Conservation (phyloP, 306 rosid species). For the Amphicarpaea edgeworthii region DNA sequence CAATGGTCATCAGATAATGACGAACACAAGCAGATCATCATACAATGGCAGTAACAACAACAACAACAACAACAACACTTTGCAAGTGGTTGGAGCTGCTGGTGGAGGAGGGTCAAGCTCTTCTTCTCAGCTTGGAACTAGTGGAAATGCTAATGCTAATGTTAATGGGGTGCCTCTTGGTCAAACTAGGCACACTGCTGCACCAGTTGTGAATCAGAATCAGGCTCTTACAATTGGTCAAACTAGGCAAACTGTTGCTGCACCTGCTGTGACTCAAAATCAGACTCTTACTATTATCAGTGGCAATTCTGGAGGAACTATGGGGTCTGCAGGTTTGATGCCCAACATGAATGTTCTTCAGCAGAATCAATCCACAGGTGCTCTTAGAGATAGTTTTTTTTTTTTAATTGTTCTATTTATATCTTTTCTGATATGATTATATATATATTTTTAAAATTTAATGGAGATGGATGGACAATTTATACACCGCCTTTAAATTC, state of each 20-base stretch:
- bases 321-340: neutral
- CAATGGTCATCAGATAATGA: neutral
- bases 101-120: slow-evolving; percentile 4
- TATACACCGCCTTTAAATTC: too few relatives aligned
- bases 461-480: too few relatives aligned
- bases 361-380: neutral
- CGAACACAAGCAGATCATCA: too few relatives aligned
- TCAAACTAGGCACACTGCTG: neutral
- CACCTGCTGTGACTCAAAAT: neutral
- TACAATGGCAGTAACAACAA: neutral
- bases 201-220: neutral
- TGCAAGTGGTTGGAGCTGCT: neutral
- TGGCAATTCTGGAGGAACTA: neutral
- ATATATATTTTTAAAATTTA: too few relatives aligned
- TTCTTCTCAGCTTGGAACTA: neutral
- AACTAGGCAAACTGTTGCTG: neutral
- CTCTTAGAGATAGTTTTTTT: too few relatives aligned
- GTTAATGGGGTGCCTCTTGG: neutral
- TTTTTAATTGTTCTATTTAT: too few relatives aligned
- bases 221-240: neutral
- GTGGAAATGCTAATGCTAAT: neutral
- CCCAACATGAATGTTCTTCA: neutral
- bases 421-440: too few relatives aligned
- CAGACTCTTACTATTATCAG: neutral
- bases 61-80: neutral